Base-by-base conservation (phyloP, 805 yeast genomes). In the Yarrowia divulgata region DNA sequence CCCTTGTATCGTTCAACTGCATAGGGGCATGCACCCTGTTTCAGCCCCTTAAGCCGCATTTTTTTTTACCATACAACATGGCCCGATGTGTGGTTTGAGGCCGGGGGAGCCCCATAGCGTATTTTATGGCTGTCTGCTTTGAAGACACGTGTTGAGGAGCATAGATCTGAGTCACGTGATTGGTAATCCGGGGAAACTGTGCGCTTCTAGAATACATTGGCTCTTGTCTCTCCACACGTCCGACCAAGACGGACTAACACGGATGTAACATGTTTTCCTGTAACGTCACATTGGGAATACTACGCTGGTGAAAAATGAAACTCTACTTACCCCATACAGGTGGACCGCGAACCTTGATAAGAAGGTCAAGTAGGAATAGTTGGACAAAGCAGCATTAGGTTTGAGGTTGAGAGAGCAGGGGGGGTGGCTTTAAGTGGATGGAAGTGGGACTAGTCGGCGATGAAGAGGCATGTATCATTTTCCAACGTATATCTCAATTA, bases 261-360 rank as follows among this genome's bases (percentile, higher is more conserved):
- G 29, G 23, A 54, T 54, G 60, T 39, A 54, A 54, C 60, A 23
- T 23, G 16, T 54, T 7, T 8, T 4, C 8, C 8, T 39, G 45
- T 18, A 39, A 54, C 60, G 60, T 54, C 35, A 54, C 60, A 54
- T 54, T 54, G 60, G 60, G 60, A 54, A 54, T 54, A 54, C 60
- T 13, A 54, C 60, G 19, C 60, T 54, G 57, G 32, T 35, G 58
- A 23, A 37, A n/a, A n/a, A 35, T 54, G 45, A 54, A 54, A 54
- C 60, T 54, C 45, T 54, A 4, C 29, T 23, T 23, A 54, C 60
- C 60, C 60, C 60, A 54, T 54, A 35, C 43, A 49, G 50, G 10
- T 50, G 14, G 19, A 32, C 58, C 58, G 58, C 60, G 23, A 54
- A 54, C 60, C 45, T 54, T 54, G 60, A 54, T 54, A 54, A 54